Evolutionary conservation across 2,329 filamentous ascomycete genomes (phyloP).

Genomic region (Sphaerulina vaccinii): DNA sequence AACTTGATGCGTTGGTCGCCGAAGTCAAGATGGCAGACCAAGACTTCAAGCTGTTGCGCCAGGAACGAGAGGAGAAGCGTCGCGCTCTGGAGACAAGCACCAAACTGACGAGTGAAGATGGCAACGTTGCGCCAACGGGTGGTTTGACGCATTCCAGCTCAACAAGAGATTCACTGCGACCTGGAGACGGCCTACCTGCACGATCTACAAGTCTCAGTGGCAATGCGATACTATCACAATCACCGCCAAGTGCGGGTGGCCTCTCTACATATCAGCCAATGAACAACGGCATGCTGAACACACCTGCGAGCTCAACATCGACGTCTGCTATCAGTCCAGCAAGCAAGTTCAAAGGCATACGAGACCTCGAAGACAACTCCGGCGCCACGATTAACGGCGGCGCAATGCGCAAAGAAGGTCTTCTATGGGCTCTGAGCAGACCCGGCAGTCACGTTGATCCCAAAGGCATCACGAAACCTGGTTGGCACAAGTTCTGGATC

Average conservation of each 20-base stretch:
- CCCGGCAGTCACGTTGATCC: conserved; percentile 94
- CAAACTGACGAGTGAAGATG: conserved; percentile 44
- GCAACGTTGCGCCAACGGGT: conserved; percentile 29
- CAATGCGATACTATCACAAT: conserved; percentile 28
- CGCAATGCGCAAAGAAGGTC: conserved; percentile 83
- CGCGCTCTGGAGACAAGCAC: conserved; percentile 86
- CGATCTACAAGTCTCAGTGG: conserved; percentile 28
- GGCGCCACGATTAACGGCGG: conserved; percentile 55
- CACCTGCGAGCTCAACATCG: conserved; percentile 20
- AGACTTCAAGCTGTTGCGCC: conserved; percentile 90
- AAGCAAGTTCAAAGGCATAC: conserved; percentile 81
- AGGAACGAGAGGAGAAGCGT: conserved; percentile 94
- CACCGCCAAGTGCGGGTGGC: conserved; percentile 29
- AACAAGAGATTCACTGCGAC: conserved; percentile 28
- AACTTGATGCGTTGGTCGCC: conserved; percentile 80
- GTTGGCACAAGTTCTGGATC: conserved; percentile 99
- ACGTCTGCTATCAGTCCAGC: conserved; percentile 34
- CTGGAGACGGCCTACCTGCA: conserved; percentile 25
- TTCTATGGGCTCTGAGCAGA: conserved; percentile 90
- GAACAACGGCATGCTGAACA: conserved; percentile 25
- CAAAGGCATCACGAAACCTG: conserved; percentile 91
- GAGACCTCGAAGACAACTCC: conserved; percentile 77
- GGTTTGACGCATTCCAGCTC: conserved; percentile 32
- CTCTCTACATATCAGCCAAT: conserved; percentile 26
- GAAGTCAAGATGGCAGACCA: conserved; percentile 95